Evolutionary conservation across 2,329 filamentous ascomycete genomes (phyloP).

Genomic region (Taxawa tesnikishii): DNA sequence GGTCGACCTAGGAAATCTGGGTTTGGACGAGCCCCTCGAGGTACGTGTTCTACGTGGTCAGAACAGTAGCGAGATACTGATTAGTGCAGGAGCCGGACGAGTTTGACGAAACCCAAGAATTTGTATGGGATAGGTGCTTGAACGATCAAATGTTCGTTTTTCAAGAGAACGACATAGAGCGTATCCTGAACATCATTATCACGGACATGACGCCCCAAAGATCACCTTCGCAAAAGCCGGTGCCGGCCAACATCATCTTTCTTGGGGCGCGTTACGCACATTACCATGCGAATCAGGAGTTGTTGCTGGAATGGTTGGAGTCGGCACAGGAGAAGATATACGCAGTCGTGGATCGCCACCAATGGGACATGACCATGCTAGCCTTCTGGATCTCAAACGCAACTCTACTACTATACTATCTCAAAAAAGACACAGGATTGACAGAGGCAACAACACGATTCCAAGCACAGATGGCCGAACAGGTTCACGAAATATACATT

Average conservation of each 20-base stretch:
- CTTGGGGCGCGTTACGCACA: slow-evolving; percentile 91
- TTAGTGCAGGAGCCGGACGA: slow-evolving; percentile 51
- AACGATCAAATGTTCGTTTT: slow-evolving; percentile 99
- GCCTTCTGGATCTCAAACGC: slow-evolving; percentile 99
- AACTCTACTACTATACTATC: slow-evolving; percentile 85
- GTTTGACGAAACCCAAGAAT: slow-evolving; percentile 81
- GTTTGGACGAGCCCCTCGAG: slow-evolving; percentile 90
- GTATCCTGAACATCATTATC: slow-evolving; percentile 89
- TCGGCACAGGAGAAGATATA: slow-evolving; percentile 95
- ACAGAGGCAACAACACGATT: slow-evolving; percentile 75
- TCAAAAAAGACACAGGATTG: slow-evolving; percentile 84
- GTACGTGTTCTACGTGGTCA: slow-evolving; percentile 33
- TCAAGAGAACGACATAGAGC: slow-evolving; percentile 82
- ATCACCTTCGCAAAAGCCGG: slow-evolving; percentile 92
- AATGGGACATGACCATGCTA: slow-evolving; percentile 99
- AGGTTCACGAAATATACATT: slow-evolving; percentile 97
- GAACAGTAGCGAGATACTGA: too few species aligned
- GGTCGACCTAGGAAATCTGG: slow-evolving; percentile 89
- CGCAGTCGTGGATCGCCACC: slow-evolving; percentile 83
- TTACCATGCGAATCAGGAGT: slow-evolving; percentile 80
- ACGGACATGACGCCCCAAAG: slow-evolving; percentile 96
- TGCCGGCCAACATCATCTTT: slow-evolving; percentile 94
- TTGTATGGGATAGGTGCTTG: slow-evolving; percentile 86
- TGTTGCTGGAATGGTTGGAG: slow-evolving; percentile 68
- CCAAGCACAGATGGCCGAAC: slow-evolving; percentile 82